These are phyloP conservation scores for Brassica balearica DNA, from an alignment of 441 rosid genomes.

Conservation along the genomic window DNA sequence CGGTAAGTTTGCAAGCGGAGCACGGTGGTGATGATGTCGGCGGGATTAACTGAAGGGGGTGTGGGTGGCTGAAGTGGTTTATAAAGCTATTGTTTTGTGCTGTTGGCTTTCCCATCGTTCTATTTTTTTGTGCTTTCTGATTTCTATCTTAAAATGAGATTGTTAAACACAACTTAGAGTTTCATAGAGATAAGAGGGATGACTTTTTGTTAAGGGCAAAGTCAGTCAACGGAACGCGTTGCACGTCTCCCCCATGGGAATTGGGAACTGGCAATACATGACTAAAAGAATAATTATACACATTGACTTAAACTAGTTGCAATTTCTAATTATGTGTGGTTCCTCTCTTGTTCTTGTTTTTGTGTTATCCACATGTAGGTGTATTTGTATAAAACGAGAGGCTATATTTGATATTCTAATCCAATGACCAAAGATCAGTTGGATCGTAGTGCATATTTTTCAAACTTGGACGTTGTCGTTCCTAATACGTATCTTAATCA, in stretches of 20 bases:
- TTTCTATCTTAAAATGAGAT: constrained; percentile 17
- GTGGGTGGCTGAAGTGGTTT: constrained; percentile 48
- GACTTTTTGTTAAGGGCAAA: constrained; percentile 36
- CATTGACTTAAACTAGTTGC: constrained; percentile 40
- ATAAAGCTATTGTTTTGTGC: constrained; percentile 31
- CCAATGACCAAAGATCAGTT: constrained; percentile 4
- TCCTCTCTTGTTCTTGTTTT: constrained; percentile 13
- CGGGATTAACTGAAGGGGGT: constrained; percentile 33
- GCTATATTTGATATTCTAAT: constrained; percentile 14
- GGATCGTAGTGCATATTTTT: constrained; percentile 13
- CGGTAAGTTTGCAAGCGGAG: constrained; percentile 39
- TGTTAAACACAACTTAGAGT: background rate
- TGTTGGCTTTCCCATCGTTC: constrained; percentile 42
- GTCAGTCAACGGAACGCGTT: constrained; percentile 44
- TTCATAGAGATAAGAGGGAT: constrained; percentile 22
- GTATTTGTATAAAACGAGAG: constrained; percentile 19
- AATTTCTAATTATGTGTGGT: constrained; percentile 26
- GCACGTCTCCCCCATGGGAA: constrained; percentile 36
- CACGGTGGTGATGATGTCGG: constrained; percentile 33
- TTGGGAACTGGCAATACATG: constrained; percentile 26
- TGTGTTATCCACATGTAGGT: background rate
- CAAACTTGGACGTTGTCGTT: constrained; percentile 26
- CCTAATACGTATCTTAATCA: constrained; percentile 10
- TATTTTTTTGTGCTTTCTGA: background rate
- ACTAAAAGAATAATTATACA: background rate